Conservation (phyloP, 306 rosid species). For the Dryas alaskensis region DNA sequence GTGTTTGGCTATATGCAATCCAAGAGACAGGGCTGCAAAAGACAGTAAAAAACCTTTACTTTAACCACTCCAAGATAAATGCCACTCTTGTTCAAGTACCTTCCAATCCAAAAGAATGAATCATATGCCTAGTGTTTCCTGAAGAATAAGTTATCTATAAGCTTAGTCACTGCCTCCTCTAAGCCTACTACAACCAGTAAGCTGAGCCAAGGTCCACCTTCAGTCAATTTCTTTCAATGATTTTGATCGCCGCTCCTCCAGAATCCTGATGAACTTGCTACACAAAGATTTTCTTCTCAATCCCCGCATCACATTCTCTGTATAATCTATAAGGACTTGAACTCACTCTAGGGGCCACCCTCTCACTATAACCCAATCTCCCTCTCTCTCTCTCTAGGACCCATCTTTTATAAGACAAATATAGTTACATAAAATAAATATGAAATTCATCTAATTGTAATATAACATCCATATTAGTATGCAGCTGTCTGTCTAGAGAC, state of each 20-base stretch:
- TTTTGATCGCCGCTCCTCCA: background rate
- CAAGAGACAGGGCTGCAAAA: too few species aligned
- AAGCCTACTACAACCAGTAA: background rate
- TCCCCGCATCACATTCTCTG: background rate
- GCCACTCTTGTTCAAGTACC: too few species aligned
- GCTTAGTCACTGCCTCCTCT: too few species aligned
- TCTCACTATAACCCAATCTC: background rate
- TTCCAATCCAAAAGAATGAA: too few species aligned
- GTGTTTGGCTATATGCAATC: background rate
- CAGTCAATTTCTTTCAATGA: background rate
- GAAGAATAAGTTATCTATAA: too few species aligned
- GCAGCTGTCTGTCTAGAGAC: constrained; percentile 9
- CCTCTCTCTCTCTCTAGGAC: background rate
- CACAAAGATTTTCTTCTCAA: background rate
- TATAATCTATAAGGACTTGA: background rate
- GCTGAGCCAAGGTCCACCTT: background rate
- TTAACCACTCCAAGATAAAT: too few species aligned
- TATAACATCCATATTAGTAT: background rate
- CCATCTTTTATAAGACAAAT: background rate
- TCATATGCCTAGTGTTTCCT: too few species aligned
- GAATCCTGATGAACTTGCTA: background rate
- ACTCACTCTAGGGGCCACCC: background rate
- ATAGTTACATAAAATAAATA: background rate
- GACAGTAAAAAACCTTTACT: too few species aligned
- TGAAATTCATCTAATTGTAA: background rate